A percentile compares a stretch with the other conserved stretches of the same genome.
These are phyloP conservation scores for Mortierella sp. DNA, from an alignment of 371 early-diverging fungal species.

Conservation along the genomic window DNA sequence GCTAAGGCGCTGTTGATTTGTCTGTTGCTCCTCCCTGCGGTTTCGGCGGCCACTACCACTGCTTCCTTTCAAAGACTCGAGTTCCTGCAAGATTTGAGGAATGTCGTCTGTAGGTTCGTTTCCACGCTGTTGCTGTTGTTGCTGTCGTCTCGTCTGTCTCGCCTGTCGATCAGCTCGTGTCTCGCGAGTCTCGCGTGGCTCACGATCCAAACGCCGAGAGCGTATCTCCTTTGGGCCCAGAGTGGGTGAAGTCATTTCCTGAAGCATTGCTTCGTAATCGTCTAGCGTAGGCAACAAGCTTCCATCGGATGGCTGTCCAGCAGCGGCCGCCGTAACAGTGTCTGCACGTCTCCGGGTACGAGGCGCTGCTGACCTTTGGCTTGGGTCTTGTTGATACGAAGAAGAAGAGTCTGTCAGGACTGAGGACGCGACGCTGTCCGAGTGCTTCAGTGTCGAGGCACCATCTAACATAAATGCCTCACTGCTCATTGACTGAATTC, in stretches of 20 bases:
- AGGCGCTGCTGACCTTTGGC: constrained; percentile 13
- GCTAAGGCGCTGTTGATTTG: no score
- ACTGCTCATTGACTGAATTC: background rate
- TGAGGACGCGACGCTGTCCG: background rate
- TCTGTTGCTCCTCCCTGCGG: background rate
- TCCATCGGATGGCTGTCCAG: constrained; percentile 10
- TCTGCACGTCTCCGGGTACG: constrained; percentile 21
- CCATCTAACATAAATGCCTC: background rate
- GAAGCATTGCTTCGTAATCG: constrained; percentile 48
- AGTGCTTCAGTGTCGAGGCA: constrained; percentile 2
- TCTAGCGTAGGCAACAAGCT: constrained; percentile 26
- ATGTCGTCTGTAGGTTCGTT: background rate
- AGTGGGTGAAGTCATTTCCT: constrained; percentile 38
- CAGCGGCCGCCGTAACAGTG: background rate
- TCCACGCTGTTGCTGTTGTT: constrained; percentile 1
- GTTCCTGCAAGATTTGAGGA: no score
- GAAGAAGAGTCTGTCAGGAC: background rate
- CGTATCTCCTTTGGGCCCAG: constrained; percentile 27
- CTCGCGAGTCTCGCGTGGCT: constrained; percentile 13
- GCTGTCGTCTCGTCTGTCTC: constrained; percentile 13
- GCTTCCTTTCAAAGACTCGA: background rate
- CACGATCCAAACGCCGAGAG: constrained; percentile 30
- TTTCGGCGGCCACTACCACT: background rate
- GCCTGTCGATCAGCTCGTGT: constrained; percentile 13
- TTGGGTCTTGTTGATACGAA: constrained; percentile 8